A percentile compares a stretch with the other conserved stretches of the same genome.
These are phyloP conservation scores for Logfia minima DNA, from an alignment of 129 eudicot species.

Conservation along the genomic window DNA sequence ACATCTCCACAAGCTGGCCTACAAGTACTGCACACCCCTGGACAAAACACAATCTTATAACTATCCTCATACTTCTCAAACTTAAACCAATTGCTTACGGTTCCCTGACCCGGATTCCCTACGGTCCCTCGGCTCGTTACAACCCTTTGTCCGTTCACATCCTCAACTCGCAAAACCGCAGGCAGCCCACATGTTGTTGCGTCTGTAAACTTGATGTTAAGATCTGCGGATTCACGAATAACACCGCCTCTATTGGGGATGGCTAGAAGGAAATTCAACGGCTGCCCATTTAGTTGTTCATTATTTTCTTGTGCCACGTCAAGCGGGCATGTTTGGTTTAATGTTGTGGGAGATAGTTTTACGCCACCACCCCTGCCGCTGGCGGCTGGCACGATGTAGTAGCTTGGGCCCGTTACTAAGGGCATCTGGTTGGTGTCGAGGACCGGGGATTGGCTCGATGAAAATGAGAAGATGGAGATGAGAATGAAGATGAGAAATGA, in stretches of 20 bases:
- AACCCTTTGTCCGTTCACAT: conserved; percentile 31
- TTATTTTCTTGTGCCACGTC: conserved; percentile 32
- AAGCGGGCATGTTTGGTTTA: conserved; percentile 29
- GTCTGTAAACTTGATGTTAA: conserved; percentile 37
- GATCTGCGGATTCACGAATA: conserved; percentile 43
- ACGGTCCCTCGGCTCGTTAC: conserved; percentile 39
- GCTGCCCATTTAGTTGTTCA: conserved; percentile 23
- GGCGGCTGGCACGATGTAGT: conserved; percentile 24
- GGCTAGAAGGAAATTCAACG: conserved; percentile 36
- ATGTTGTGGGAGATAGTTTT: conserved; percentile 16
- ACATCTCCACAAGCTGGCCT: conserved; percentile 22
- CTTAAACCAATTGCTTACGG: conserved; percentile 51
- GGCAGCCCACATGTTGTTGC: conserved; percentile 34
- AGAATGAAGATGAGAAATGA: conserved; percentile 22
- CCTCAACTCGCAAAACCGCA: conserved; percentile 43
- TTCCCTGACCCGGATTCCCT: conserved; percentile 46
- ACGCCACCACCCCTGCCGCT: conserved; percentile 27
- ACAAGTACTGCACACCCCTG: conserved; percentile 16
- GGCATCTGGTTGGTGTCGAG: conserved; percentile 18
- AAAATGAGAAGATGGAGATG: conserved; percentile 24
- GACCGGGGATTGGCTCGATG: conserved; percentile 25
- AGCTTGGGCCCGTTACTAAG: conserved; percentile 11
- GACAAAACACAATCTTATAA: conserved; percentile 41
- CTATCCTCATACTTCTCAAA: conserved; percentile 31
- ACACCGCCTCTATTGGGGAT: conserved; percentile 41